These are phyloP conservation scores for Cenchrus fungigraminus DNA, from an alignment of 176 grass and related monocot species.

Conservation along the genomic window DNA sequence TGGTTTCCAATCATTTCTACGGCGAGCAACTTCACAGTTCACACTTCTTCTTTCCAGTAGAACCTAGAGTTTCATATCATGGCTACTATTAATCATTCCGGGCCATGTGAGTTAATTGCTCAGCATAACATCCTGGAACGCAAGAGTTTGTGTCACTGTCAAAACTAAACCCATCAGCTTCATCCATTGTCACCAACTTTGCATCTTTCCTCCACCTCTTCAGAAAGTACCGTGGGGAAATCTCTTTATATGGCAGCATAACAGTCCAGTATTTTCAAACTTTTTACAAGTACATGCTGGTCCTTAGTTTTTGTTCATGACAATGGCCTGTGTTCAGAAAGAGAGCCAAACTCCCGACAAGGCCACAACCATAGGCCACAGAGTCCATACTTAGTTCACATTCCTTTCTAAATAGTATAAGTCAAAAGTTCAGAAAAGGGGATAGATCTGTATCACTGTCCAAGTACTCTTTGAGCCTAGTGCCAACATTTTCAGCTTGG, in stretches of 20 bases:
- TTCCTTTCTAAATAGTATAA: conserved; percentile 65
- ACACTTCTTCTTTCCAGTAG: conserved; percentile 59
- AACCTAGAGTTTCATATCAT: conserved; percentile 41
- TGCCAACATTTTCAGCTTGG: conserved; percentile 58
- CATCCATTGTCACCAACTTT: conserved; percentile 48
- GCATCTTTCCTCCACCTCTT: conserved; percentile 91
- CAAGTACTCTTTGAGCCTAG: conserved; percentile 52
- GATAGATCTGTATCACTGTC: conserved; percentile 55
- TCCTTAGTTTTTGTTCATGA: conserved; percentile 74
- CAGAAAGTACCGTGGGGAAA: conserved; percentile 67
- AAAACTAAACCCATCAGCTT: conserved; percentile 51
- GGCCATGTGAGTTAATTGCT: conserved; percentile 48
- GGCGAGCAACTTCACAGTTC: conserved; percentile 44
- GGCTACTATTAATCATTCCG: conserved; percentile 58
- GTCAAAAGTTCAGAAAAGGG: conserved; percentile 54
- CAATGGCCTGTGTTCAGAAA: conserved; percentile 65
- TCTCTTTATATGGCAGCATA: conserved; percentile 89
- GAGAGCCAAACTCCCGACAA: conserved; percentile 54
- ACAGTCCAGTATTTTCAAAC: conserved; percentile 76
- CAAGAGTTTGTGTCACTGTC: conserved; percentile 46
- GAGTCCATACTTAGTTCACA: conserved; percentile 65
- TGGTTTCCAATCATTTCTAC: conserved; percentile 57
- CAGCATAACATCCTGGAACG: conserved; percentile 59
- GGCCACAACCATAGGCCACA: conserved; percentile 65
- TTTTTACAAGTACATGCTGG: conserved; percentile 82